Evolutionary conservation across 768 basidiomycete species (phyloP), one percentile per base, ranked within the genome.

Genomic region (Macrolepiota albuminosa): DNA sequence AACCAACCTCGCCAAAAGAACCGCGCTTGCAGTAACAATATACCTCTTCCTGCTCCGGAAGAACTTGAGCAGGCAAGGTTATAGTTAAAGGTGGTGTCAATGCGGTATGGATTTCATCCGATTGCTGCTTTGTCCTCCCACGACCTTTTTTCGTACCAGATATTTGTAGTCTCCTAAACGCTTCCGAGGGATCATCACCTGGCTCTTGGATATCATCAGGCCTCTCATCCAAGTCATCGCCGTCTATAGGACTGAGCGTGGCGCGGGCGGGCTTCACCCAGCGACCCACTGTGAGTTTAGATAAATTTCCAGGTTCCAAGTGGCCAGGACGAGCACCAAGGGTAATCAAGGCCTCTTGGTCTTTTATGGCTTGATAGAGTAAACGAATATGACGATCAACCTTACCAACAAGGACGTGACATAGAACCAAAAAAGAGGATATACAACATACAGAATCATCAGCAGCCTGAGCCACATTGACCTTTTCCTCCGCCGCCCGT

Each of bases 11-110:
- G 66, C 93, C 94, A 68, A 84, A 93, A 21, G 88, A 91, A 36
- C 86, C 83, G 62, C 86, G 80, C 64, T 89, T 79, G 72, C 94
- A 96, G 69, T 86, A 88, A 71, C 94, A 96, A 71, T 91, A 97
- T 37, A 76, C 76, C 37, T 79, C 76, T 64, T 83, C 77, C 63
- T 61, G 58, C 39, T 57, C 65, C 34, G 66, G 54, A 37, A 4
- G 43, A 36, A 67, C 68, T 39, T 67, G 66, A 6, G 73, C 71
- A 45, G 76, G 76, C 50, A 76, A 61, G 14, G 73, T 77, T 52
- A 79, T 75, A 51, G 69, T 78, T 47, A 77, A 63, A 21, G 72
- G 64, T 33, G 62, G 54, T 5, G 64, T 61, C 47, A 72, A 69
- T 58, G 34, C 16, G 33, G 14, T 2, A 46, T 47, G 48, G 29